Evolutionary conservation across 805 yeast genomes (phyloP).

Genomic region (Monosporozyma siamensis): DNA sequence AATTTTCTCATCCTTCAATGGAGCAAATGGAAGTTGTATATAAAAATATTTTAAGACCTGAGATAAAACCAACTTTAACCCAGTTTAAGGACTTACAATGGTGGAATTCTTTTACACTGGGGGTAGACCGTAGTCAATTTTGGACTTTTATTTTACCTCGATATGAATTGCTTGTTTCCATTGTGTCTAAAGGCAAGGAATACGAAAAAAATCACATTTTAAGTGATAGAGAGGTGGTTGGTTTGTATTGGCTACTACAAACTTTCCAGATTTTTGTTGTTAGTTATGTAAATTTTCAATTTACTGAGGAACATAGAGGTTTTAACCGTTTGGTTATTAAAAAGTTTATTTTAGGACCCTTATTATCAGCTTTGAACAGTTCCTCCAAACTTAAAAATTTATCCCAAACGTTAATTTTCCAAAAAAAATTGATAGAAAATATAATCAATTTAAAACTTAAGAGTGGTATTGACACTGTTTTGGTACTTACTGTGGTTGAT

Average conservation of each 20-base stretch:
- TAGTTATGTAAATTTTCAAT: constrained; percentile 11
- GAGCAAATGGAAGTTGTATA: neutral
- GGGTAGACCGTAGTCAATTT: neutral
- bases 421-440: neutral
- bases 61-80: neutral
- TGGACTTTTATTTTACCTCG: neutral
- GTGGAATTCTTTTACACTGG: neutral
- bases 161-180: neutral
- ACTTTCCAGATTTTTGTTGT: constrained; percentile 17
- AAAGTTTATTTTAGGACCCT: neutral
- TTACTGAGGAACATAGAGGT: neutral
- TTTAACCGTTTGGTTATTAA: neutral
- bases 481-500: neutral
- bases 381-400: neutral
- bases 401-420: neutral
- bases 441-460: neutral
- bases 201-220: neutral
- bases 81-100: neutral
- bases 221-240: neutral
- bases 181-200: neutral
- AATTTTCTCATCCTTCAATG: neutral
- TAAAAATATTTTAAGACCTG: neutral
- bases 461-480: neutral
- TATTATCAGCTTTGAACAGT: neutral
- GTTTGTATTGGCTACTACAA: constrained; percentile 6